These are phyloP conservation scores for Cicer yamashitae DNA, from an alignment of 306 rosid species.

Conservation along the genomic window DNA sequence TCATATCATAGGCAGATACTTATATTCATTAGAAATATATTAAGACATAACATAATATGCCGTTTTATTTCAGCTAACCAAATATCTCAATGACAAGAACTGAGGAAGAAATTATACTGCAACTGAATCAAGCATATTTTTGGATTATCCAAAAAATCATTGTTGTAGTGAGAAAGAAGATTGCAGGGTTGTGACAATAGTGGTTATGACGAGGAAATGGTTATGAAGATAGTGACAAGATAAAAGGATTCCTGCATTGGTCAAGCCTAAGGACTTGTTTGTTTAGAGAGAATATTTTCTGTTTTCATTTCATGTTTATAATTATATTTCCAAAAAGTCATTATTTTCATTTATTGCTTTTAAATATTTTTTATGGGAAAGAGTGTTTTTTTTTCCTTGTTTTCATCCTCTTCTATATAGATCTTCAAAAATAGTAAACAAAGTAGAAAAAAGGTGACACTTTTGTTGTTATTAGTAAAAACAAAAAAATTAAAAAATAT, in stretches of 20 bases:
- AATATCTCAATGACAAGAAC: slow-evolving; percentile 31
- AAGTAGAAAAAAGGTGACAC: background rate
- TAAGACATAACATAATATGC: slow-evolving; percentile 7
- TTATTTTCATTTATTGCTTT: background rate
- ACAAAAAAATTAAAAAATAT: background rate
- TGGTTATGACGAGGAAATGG: slow-evolving; percentile 15
- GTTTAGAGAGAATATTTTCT: background rate
- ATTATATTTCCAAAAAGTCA: background rate
- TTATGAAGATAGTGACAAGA: background rate
- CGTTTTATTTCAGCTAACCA: slow-evolving; percentile 23
- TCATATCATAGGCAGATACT: slow-evolving; percentile 17
- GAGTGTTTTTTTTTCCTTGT: background rate
- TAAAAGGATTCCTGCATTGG: background rate
- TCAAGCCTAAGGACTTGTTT: slow-evolving; percentile 10
- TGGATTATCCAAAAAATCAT: background rate
- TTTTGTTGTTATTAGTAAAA: background rate
- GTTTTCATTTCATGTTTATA: background rate
- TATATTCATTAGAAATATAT: slow-evolving; percentile 19
- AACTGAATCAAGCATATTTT: slow-evolving; percentile 18
- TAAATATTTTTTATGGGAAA: background rate
- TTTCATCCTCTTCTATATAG: background rate
- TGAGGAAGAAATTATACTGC: slow-evolving; percentile 16
- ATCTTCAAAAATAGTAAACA: background rate
- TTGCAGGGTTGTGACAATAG: slow-evolving; percentile 6
- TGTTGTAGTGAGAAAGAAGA: slow-evolving; percentile 20